These are phyloP conservation scores for Trichomonascaceae sp. DNA, from an alignment of 1,139 yeast species.

Conservation along the genomic window DNA sequence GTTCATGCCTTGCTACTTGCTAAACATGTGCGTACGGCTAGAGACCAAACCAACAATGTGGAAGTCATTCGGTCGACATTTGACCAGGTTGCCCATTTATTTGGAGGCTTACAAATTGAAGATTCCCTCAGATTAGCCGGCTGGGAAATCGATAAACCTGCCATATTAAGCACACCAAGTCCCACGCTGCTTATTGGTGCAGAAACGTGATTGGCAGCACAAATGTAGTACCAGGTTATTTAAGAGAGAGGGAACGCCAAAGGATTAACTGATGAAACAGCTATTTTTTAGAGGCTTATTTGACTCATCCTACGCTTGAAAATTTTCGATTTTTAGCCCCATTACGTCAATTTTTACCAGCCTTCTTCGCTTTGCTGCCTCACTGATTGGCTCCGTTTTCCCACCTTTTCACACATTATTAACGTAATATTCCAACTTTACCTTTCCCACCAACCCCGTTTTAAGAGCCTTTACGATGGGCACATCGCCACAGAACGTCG, in stretches of 20 bases:
- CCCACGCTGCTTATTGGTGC: conserved; percentile 15
- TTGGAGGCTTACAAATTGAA: conserved; percentile 22
- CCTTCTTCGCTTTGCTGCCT: neutral
- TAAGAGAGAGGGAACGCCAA: neutral
- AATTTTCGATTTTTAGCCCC: too few species aligned
- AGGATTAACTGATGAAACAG: neutral
- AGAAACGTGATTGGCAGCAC: neutral
- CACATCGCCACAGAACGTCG: conserved; percentile 6
- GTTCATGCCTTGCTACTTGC: conserved; percentile 30
- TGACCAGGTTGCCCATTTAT: conserved; percentile 19
- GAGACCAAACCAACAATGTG: conserved; percentile 11
- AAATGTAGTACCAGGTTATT: neutral
- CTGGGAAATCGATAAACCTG: conserved; percentile 25
- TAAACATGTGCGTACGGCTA: conserved; percentile 10
- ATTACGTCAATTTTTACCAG: too few species aligned
- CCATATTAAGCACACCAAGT: conserved; percentile 21
- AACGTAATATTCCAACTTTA: neutral
- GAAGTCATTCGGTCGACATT: conserved; percentile 23
- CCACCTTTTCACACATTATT: neutral
- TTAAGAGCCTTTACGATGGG: conserved; percentile 2
- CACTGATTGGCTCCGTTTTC: neutral
- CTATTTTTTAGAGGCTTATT: neutral
- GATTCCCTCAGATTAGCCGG: conserved; percentile 22
- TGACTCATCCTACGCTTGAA: too few species aligned
- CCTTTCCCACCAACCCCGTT: neutral